phyloP scores from a whole-genome alignment of 2,329 filamentous ascomycete species.

The Myriangium duriaei region DNA sequence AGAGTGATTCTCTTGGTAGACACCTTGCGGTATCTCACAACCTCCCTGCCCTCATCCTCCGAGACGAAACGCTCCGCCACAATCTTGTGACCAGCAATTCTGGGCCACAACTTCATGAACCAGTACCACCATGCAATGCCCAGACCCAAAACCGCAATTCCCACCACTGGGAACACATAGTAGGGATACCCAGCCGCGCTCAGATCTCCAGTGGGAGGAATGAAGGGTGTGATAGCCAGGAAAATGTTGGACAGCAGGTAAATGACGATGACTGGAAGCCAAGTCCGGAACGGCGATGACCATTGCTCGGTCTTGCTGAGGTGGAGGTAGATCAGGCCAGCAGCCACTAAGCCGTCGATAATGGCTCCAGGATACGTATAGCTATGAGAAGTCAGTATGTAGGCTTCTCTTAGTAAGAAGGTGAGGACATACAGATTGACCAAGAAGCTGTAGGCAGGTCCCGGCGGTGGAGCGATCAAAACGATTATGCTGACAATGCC shows the following conservation, averaged over 20 bases:
- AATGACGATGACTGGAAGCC: conserved; percentile 38
- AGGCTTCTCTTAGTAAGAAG: conserved; percentile 42
- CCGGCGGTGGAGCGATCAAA: conserved; percentile 54
- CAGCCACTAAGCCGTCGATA: conserved; percentile 1
- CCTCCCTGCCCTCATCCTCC: conserved; percentile 3
- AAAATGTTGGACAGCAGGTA: conserved; percentile 43
- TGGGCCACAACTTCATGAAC: conserved; percentile 7
- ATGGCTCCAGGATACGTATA: conserved; percentile 6
- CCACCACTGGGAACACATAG: conserved; percentile 3
- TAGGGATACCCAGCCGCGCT: conserved; percentile 5
- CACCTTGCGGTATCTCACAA: conserved; percentile 6
- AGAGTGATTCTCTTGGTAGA: no score
- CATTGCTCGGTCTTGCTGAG: conserved; percentile 22
- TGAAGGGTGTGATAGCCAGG: conserved; percentile 39
- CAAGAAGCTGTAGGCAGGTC: conserved; percentile 53
- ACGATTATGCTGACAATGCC: conserved; percentile 53
- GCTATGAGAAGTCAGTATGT: conserved; percentile 39
- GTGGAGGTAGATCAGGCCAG: conserved; percentile 4
- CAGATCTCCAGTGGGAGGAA: conserved; percentile 32
- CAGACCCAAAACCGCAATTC: background rate
- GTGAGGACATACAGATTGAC: conserved; percentile 41
- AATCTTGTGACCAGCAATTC: conserved; percentile 7
- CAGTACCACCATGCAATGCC: conserved; percentile 4
- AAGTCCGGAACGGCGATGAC: conserved; percentile 37
- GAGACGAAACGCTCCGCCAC: conserved; percentile 7